Base-by-base conservation (phyloP, 345 rosid genomes). In the Capsella bursapastoris region DNA sequence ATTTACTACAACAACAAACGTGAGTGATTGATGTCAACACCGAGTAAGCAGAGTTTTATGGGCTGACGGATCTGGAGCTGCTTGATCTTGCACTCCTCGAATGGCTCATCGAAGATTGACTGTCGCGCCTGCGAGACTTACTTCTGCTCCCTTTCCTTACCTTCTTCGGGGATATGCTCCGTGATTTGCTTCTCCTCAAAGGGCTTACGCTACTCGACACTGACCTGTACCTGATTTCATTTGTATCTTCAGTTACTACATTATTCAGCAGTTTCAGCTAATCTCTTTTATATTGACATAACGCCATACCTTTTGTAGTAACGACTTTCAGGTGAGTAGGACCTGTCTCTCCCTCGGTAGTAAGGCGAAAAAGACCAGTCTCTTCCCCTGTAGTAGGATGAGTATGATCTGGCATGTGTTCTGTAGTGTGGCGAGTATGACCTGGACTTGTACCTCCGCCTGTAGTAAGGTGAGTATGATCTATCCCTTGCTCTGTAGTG, bases 41-140 rank as follows among this genome's bases (percentile, higher is more conserved):
- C 7, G 0, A n/a, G 16, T 12, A 44, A 32, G 10, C 8, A 56
- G 22, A n/a, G 22, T 22, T 6, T 56, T 13, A 66, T 15, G 92
- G 88, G 64, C 81, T 83, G n/a, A 59, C 81, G 16, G 93, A 86
- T 78, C 98, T 80, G 2, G 95, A 86, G 35, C 93, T 85, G 62
- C 86, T 71, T 8, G 86, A 88, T 70, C 93, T 83, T 7, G 92
- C 84, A 18, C 84, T 82, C 78, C 83, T 51, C 22, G 69, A 38
- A 49, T 62, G 64, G 57, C 75, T 72, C 74, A 82, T 80, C 3
- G 86, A 71, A 32, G 83, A 69, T 69, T 56, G 78, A 22, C 86
- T 70, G 49, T 75, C 84, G 1, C 28, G 22, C 34, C 60, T 72
- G 14, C 11, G 67, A 51, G 79, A 61, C 15, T 34, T 31, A 27